Evolutionary conservation across 2,329 filamentous ascomycete genomes (phyloP), one percentile per base, ranked within the genome.

Genomic region (Sclerotinia glacialis): DNA sequence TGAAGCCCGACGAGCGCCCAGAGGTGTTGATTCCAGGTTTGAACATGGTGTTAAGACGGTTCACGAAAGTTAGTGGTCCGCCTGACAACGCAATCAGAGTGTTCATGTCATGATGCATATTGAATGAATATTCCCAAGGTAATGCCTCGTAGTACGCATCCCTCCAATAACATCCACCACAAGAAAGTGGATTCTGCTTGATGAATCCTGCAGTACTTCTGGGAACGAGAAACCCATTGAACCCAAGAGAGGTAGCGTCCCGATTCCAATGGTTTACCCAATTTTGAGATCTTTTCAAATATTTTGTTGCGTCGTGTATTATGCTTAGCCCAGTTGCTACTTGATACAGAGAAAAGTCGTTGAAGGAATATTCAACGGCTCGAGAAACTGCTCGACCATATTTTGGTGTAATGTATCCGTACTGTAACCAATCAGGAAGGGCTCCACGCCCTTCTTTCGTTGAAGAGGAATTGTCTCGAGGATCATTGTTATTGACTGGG

Each of bases 241-340:
- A 89, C 2, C 82, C 83, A 0, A 88, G 79, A 0, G 84, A 84
- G 0, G 78, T 80, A 58, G 85, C 81, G 52, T 83, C 75, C 0
- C 81, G 74, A 73, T 90, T 87, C 88, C 87, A 91, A 69, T 90
- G 88, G 72, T 90, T 90, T 26, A 86, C 82, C 89, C 89, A 92
- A 72, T 90, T 87, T n/a, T 82, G 80, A 1, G 86, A 89, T 16
- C 89, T 83, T 50, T 82, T 78, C 31, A 90, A 78, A 70, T 91
- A 91, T 64, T 81, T 87, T 3, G 77, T 68, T 14, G 84, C 83
- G 53, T 88, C 85, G 80, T 53, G 86, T 80, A 72, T 86, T 82
- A 83, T 81, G 3, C 80, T 81, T 8, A 90, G 76, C 0, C 87
- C 87, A 1, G 73, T 75, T 3, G 89, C 89, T 14, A 92, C 85